Base-by-base conservation (phyloP, 2,329 filamentous ascomycete species). In the Aspergillus puulaauensis region DNA sequence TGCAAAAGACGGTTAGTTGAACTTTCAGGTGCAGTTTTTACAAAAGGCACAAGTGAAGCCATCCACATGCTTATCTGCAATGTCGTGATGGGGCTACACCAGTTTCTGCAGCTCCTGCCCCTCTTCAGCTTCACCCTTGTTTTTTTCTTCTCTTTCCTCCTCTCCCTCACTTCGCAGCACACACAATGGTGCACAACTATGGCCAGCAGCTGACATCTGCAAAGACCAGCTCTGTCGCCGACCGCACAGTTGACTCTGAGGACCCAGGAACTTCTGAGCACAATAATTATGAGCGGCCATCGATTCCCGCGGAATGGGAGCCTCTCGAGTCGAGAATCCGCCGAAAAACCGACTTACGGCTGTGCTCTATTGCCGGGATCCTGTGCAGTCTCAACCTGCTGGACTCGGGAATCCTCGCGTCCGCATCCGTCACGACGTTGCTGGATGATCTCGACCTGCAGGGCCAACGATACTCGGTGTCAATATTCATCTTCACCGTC, bases 401-500 rank as follows among this genome's bases (percentile, higher is more conserved):
- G 14, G 88, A 90, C 74, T 85, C 83, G 49, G 87, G 86, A 41
- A 87, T 90, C 64, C 86, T 90, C 56, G 87, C 84, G 1, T 86
- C 83, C 6, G 88, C 87, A 0, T 86, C 86, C 1, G 87, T 90
- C 9, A 90, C 88, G 0, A 86, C 81, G 24, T 88, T 90, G 84
- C 79, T 86, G 47, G 67, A 75, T 11, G 87, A 90, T 66, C 77
- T 90, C 43, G 80, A 82, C 15, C 76, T 90, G 12, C 80, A 84
- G 43, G 87, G 87, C 21, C 84, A 87, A 61, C 80, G 87, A 40
- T 90, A 88, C 64, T 88, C 85, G 1, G 82, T 90, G 4, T 82
- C 86, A 21, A 90, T 91, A 57, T 88, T 90, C 75, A 88, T 90
- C 69, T 90, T 90, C 72, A 90, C 87, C 9, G 81, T 90, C 55